Conservation (phyloP, 305 asterid species). For the Solanum hybrid region DNA sequence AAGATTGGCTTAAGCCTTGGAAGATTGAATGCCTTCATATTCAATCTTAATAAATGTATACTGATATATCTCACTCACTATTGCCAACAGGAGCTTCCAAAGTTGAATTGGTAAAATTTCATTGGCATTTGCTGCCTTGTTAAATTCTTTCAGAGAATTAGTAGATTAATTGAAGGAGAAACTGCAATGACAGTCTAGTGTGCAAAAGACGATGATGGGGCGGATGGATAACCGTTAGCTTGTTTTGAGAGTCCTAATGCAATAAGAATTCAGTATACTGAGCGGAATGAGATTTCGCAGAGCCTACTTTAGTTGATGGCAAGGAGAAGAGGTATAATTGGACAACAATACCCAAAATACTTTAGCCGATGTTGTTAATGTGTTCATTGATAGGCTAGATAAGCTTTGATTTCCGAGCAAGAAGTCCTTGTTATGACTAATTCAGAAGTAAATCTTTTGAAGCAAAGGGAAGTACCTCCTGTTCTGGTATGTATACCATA, state of each 20-base stretch:
- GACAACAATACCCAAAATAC: background rate
- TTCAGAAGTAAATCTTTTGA: background rate
- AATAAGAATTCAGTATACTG: background rate
- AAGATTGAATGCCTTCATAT: background rate
- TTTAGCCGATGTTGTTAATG: background rate
- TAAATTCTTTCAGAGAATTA: background rate
- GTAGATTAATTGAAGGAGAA: background rate
- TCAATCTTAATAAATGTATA: background rate
- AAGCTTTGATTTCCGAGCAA: background rate
- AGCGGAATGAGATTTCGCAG: background rate
- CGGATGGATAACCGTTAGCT: background rate
- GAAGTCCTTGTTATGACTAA: background rate
- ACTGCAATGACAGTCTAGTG: background rate
- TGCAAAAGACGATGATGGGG: background rate
- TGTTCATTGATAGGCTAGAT: background rate
- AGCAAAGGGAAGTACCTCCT: conserved; percentile 48
- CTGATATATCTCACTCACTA: background rate
- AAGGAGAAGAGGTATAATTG: background rate
- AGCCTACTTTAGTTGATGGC: background rate
- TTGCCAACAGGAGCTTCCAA: background rate
- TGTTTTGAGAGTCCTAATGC: background rate
- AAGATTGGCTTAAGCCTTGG: background rate
- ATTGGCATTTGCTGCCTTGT: background rate
- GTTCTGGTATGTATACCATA: conserved; percentile 76
- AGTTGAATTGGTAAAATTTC: background rate